Conservation (phyloP, 2,329 filamentous ascomycete species). For the Dendrostoma leiphaemia region DNA sequence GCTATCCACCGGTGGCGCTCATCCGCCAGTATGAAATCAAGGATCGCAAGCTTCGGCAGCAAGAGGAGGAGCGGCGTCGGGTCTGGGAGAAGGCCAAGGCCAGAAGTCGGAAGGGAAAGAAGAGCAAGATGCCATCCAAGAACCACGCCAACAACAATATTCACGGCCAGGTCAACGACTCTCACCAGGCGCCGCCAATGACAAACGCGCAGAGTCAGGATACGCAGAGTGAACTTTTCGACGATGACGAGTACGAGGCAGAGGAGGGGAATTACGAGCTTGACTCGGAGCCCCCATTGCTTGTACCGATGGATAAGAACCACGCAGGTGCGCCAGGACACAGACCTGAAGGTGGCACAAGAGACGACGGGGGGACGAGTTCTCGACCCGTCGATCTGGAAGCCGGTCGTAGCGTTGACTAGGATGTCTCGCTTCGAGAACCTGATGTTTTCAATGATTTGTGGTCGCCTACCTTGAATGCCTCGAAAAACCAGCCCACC, state of each 20-base stretch:
- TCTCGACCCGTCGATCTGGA: neutral
- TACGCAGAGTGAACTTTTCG: slow-evolving; percentile 16
- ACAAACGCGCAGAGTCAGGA: slow-evolving; percentile 23
- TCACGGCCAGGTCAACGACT: slow-evolving; percentile 18
- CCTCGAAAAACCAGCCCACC: neutral
- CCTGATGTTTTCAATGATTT: neutral
- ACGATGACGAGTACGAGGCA: slow-evolving; percentile 20
- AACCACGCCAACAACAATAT: slow-evolving; percentile 28
- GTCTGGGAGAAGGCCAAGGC: slow-evolving; percentile 91
- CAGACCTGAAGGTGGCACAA: slow-evolving; percentile 5
- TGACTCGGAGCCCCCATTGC: slow-evolving; percentile 9
- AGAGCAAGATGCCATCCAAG: slow-evolving; percentile 67
- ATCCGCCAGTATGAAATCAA: slow-evolving; percentile 94
- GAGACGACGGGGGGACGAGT: neutral
- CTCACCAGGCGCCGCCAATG: slow-evolving; percentile 20
- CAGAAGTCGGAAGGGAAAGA: slow-evolving; percentile 87
- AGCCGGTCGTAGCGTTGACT: neutral
- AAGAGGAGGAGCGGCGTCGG: slow-evolving; percentile 81
- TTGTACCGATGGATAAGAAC: neutral
- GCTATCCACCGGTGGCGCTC: slow-evolving; percentile 77
- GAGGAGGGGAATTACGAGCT: slow-evolving; percentile 14
- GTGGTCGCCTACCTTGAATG: neutral
- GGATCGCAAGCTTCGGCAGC: slow-evolving; percentile 78
- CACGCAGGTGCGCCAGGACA: neutral
- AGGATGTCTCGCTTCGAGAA: neutral